Percentiles rank a stretch among this genome's conserved stretches.
phyloP scores from a whole-genome alignment of 192 early-diverging fungal species.

The Gaertneriomyces semiglobifer region DNA sequence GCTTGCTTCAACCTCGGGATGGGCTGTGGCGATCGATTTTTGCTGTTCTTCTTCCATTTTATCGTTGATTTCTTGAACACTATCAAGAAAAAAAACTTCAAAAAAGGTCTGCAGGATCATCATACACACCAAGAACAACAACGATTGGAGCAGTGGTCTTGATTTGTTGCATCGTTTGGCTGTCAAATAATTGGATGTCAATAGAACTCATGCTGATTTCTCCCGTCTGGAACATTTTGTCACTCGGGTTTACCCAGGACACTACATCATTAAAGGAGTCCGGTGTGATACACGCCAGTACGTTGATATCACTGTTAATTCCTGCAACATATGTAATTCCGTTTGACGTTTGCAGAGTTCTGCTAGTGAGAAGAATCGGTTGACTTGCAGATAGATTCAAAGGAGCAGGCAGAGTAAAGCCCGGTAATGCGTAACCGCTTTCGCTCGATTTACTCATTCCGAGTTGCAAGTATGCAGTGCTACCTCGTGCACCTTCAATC shows the following conservation, averaged over 20 bases:
- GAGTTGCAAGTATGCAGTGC: neutral
- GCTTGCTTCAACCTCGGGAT: neutral
- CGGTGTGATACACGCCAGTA: neutral
- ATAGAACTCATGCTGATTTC: neutral
- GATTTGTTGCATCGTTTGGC: neutral
- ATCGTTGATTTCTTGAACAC: slow-evolving; percentile 1
- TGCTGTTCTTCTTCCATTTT: neutral
- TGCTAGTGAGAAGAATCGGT: neutral
- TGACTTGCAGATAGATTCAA: neutral
- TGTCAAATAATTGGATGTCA: slow-evolving; percentile 2
- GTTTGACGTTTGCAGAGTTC: neutral
- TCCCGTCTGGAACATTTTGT: neutral
- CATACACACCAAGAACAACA: slow-evolving; percentile 3
- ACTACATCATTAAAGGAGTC: slow-evolving; percentile 8
- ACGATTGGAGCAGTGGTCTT: neutral
- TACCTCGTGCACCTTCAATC: neutral
- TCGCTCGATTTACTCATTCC: slow-evolving; percentile 9
- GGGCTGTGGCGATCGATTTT: neutral
- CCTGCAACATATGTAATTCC: neutral
- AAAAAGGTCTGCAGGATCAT: neutral
- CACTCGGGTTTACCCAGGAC: slow-evolving; percentile 1
- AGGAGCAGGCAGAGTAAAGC: neutral
- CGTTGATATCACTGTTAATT: neutral
- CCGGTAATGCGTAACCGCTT: neutral
- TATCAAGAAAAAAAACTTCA: slow-evolving; percentile 6